Evolutionary conservation across 192 early-diverging fungal species (phyloP), one percentile per base, ranked within the genome.

Genomic region (Rhizoclosmatium globosum): DNA sequence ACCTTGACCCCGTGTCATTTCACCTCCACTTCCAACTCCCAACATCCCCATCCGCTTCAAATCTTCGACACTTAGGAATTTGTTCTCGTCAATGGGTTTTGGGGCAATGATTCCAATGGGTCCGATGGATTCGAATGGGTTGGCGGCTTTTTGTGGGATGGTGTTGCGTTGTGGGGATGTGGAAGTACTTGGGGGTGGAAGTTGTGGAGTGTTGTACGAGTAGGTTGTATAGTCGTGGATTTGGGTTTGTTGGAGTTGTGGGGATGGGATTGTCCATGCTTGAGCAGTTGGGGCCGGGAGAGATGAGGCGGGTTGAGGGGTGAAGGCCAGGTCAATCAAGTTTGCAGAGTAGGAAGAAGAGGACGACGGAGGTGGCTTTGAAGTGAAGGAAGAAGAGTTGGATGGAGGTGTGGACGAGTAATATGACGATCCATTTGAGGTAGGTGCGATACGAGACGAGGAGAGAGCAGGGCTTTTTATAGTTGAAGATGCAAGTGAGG

Each of bases 31-130:
- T 47, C 38, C 64, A 44, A n/a, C 64, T 39, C 46, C 45, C 11
- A 76, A 39, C 43, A 76, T 76, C 9, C 74, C 74, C 64, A 39
- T 64, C 46, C 57, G 48, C 47, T 66, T 64, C 64, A 76, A 56
- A 47, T 76, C 74, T 17, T 64, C 74, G 6, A 66, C 11, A 39
- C 64, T 66, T 43, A 76, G 66, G 47, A 76, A 76, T 64, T 76
- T 76, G 74, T 76, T 76, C 46, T 76, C 74, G 74, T 76, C 74
- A 23, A 76, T 66, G 11, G 6, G 13, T 19, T 67, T 64, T 2
- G 73, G 58, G n/a, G n/a, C 21, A 15, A 50, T n/a, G 1, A 56
- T 19, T 6, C n/a, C 47, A 6, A 57, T 48, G 31, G 50, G 50
- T 13, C 66, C 66, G 23, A 68, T 48, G 4, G 15, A 31, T 23